These are phyloP conservation scores for Gliomastix tumulicola DNA, from an alignment of 2,329 filamentous ascomycete genomes.

Conservation along the genomic window DNA sequence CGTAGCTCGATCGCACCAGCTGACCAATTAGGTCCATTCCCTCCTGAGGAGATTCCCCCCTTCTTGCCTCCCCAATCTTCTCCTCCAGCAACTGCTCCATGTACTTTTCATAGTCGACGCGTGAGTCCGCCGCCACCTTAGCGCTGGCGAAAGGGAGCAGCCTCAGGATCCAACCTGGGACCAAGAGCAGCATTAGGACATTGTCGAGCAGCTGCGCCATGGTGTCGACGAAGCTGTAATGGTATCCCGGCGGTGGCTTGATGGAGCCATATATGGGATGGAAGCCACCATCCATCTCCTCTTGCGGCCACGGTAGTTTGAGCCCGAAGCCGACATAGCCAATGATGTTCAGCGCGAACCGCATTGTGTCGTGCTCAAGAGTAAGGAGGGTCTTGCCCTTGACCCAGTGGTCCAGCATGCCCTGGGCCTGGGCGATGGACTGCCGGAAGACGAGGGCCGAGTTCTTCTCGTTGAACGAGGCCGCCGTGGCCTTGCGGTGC, in stretches of 20 bases:
- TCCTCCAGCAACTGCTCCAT: constrained; percentile 61
- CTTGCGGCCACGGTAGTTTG: constrained; percentile 54
- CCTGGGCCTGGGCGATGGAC: constrained; percentile 52
- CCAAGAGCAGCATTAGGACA: constrained; percentile 54
- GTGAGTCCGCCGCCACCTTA: constrained; percentile 44
- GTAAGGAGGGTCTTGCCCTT: constrained; percentile 43
- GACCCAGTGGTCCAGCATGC: constrained; percentile 52
- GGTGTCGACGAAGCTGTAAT: constrained; percentile 59
- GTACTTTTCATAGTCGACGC: constrained; percentile 59
- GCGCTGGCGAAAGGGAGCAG: constrained; percentile 43
- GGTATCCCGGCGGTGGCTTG: constrained; percentile 43
- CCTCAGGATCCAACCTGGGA: constrained; percentile 49
- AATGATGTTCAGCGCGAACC: constrained; percentile 47
- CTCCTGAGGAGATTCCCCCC: constrained; percentile 27
- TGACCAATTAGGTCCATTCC: constrained; percentile 48
- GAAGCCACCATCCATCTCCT: too few relatives aligned
- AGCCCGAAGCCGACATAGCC: constrained; percentile 67
- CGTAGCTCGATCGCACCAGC: constrained; percentile 34
- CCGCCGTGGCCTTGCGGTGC: constrained; percentile 65
- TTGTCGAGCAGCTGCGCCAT: constrained; percentile 55
- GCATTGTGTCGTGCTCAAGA: constrained; percentile 59
- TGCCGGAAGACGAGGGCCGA: constrained; percentile 60
- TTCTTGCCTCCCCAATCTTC: constrained; percentile 40
- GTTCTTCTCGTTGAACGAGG: constrained; percentile 72
- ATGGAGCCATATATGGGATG: constrained; percentile 42